Conservation (phyloP, 2,329 filamentous ascomycete species). For the Aspergillus spinulosporus region DNA sequence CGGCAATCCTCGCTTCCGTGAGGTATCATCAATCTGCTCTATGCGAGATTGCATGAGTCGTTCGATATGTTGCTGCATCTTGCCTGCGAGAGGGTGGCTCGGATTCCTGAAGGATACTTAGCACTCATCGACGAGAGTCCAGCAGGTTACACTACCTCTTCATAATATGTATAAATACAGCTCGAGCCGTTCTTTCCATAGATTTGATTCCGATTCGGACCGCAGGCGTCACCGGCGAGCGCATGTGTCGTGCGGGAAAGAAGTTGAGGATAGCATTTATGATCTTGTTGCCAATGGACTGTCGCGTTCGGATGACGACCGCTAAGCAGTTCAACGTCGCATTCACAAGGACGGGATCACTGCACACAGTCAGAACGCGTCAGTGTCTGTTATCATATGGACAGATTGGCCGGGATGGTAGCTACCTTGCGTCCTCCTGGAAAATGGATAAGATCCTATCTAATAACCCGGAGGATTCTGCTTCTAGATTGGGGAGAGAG, state of each 20-base stretch:
- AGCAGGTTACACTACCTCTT: slow-evolving; percentile 62
- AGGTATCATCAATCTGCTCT: slow-evolving; percentile 75
- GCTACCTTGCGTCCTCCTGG: slow-evolving; percentile 79
- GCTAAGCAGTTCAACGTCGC: slow-evolving; percentile 88
- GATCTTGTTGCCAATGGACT: slow-evolving; percentile 80
- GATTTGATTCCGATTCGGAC: slow-evolving; percentile 82
- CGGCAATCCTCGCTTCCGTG: slow-evolving; percentile 72
- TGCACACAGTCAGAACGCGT: slow-evolving; percentile 39
- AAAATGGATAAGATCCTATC: slow-evolving; percentile 83
- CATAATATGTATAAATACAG: slow-evolving; percentile 77
- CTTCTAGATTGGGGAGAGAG: slow-evolving; percentile 78
- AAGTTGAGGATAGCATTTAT: slow-evolving; percentile 83
- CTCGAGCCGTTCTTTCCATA: slow-evolving; percentile 89
- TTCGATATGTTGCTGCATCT: slow-evolving; percentile 86
- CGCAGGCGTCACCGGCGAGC: slow-evolving; percentile 73
- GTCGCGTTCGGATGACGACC: slow-evolving; percentile 76
- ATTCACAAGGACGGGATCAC: slow-evolving; percentile 84
- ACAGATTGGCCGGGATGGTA: neutral
- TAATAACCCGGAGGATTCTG: slow-evolving; percentile 85
- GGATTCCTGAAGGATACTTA: slow-evolving; percentile 63
- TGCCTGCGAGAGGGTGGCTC: slow-evolving; percentile 69
- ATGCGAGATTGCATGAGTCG: slow-evolving; percentile 74
- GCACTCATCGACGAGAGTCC: neutral
- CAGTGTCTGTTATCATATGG: neutral
- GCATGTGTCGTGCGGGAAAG: slow-evolving; percentile 82